Evolutionary conservation across 768 basidiomycete genomes (phyloP).

Genomic region (Fomitopsis serialis): DNA sequence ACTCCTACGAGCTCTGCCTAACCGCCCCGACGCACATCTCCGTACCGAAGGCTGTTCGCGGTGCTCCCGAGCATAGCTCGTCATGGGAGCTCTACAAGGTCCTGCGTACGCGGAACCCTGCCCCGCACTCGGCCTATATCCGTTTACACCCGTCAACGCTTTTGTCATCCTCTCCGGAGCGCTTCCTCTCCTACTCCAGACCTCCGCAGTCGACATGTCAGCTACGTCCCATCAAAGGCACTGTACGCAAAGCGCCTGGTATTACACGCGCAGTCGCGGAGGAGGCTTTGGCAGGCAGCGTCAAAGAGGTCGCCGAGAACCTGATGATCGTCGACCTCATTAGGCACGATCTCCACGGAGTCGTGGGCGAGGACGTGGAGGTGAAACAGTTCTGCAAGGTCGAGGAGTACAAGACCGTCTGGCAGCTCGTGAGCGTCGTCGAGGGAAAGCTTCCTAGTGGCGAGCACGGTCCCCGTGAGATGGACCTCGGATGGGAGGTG

Average conservation of each 20-base stretch:
- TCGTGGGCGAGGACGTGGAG: conserved; percentile 74
- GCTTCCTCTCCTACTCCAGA: conserved; percentile 80
- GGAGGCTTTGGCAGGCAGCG: conserved; percentile 53
- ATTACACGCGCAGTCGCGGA: conserved; percentile 65
- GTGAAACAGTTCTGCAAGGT: conserved; percentile 84
- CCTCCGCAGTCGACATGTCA: conserved; percentile 63
- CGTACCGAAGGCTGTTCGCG: conserved; percentile 30
- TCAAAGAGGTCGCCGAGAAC: conserved; percentile 94
- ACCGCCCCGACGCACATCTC: conserved; percentile 67
- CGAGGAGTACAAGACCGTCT: conserved; percentile 92
- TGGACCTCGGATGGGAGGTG: conserved; percentile 71
- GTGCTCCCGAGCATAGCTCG: conserved; percentile 25
- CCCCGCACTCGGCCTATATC: conserved; percentile 81
- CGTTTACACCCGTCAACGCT: conserved; percentile 74
- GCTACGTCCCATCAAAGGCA: conserved; percentile 94
- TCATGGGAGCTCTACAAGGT: conserved; percentile 74
- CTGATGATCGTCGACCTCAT: conserved; percentile 98
- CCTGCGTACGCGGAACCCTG: conserved; percentile 75
- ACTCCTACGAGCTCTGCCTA: conserved; percentile 91
- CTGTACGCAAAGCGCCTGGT: conserved; percentile 64
- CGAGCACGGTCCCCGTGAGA: conserved; percentile 37
- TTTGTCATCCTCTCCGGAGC: conserved; percentile 86
- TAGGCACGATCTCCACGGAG: conserved; percentile 83
- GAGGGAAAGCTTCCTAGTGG: conserved; percentile 56
- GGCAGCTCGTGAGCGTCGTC: conserved; percentile 93